Base-by-base conservation (phyloP, 2,329 filamentous ascomycete genomes). In the Curvularia spicifera region DNA sequence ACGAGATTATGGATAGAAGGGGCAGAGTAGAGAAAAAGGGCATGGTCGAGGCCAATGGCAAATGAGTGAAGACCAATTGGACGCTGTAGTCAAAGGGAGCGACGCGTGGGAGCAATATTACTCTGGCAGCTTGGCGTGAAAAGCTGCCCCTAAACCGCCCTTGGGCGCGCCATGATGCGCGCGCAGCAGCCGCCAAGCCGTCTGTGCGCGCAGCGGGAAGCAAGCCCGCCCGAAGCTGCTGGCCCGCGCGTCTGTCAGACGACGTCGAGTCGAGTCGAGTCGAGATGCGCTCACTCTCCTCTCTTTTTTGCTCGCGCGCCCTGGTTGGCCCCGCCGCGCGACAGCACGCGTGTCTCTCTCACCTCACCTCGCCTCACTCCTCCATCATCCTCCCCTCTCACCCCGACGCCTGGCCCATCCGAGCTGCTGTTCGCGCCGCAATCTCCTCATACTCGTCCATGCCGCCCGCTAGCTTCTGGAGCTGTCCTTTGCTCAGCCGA, bases 381-480 rank as follows among this genome's bases (percentile, higher is more conserved):
- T 7, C 40, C 22, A 8, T 26, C 20, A 24, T 20, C 40, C 10
- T 24, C 12, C n/a, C 35, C 18, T 12, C 13, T 18, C 49, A 47
- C 6, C 20, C 6, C n/a, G 13, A 18, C 28, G 46, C 56, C 18
- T 40, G 46, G 46, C 31, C 56, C 35, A 33, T 29, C 62, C 59
- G 67, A 45, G 68, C 71, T 33, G 72, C 73, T 6, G 69, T 63
- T 46, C 71, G 64, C 45, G 59, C 67, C 28, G 74, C 75, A 65
- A 76, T 75, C 63, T 72, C 71, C 62, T 69, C 73, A 54, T 78
- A 78, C 63, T 73, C 66, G 57, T 67, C 64, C 74, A 78, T 78
- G 33, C 76, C 76, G n/a, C 73, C 71, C 22, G 74, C 72, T 28
- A 78, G 64, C 69, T 57, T 67, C 64, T 59, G 66, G 56, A 78